A percentile compares a stretch with the other conserved stretches of the same genome.
Evolutionary conservation across 1,284 basidiomycete species (phyloP).

Genomic region (Naganishia sp.): DNA sequence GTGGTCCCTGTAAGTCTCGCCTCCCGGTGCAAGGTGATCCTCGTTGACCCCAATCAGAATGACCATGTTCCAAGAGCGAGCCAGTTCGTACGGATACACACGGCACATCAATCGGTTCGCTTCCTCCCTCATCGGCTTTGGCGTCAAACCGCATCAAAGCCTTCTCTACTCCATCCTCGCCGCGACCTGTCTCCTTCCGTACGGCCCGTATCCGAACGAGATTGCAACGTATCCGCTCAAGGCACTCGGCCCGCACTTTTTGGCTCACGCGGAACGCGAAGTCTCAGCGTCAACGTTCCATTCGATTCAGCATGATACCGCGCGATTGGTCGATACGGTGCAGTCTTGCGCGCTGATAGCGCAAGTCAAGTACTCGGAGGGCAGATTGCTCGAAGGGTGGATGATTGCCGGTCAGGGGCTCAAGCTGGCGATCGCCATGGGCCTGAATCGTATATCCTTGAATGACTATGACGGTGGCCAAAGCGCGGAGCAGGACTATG

Average conservation of each 20-base stretch:
- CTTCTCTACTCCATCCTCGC: slow-evolving; percentile 32
- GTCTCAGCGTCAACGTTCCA: slow-evolving; percentile 31
- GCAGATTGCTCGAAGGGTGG: slow-evolving; percentile 47
- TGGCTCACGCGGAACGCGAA: slow-evolving; percentile 37
- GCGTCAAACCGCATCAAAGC: slow-evolving; percentile 24
- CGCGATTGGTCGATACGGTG: slow-evolving; percentile 46
- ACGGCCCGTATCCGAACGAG: slow-evolving; percentile 20
- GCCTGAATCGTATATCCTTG: slow-evolving; percentile 28
- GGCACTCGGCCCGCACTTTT: slow-evolving; percentile 33
- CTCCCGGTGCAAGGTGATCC: not conserved
- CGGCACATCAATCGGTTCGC: slow-evolving; percentile 23
- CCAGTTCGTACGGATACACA: slow-evolving; percentile 20
- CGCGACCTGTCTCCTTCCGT: slow-evolving; percentile 18
- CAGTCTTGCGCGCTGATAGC: slow-evolving; percentile 40
- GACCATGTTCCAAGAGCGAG: slow-evolving; percentile 26
- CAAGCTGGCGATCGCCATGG: slow-evolving; percentile 28
- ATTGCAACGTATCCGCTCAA: slow-evolving; percentile 21
- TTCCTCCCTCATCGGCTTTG: slow-evolving; percentile 25
- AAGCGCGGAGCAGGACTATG: slow-evolving; percentile 2
- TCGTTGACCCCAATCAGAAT: not conserved
- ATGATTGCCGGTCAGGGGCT: slow-evolving; percentile 32
- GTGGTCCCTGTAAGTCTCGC: slow-evolving; percentile 17
- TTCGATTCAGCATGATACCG: slow-evolving; percentile 36
- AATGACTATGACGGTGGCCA: slow-evolving; percentile 24
- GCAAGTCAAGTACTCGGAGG: slow-evolving; percentile 35